A percentile compares a stretch with the other conserved stretches of the same genome.
Conservation (phyloP, 192 early-diverging fungal species). For the Jimgerdemannia flammicorona region DNA sequence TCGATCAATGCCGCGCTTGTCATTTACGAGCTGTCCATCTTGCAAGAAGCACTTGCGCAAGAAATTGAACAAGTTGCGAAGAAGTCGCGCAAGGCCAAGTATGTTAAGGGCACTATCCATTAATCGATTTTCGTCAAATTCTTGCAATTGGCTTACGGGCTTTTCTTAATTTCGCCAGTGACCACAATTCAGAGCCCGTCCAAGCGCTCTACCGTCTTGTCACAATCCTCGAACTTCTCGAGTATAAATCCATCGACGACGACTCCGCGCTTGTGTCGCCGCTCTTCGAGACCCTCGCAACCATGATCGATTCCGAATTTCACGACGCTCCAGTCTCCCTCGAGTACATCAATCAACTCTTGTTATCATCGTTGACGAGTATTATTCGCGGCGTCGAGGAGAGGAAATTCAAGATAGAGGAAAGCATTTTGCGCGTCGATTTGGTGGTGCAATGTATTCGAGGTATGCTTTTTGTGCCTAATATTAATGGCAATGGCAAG, state of each 20-base stretch:
- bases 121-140: no score
- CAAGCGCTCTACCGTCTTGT: conserved; percentile 54
- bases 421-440: conserved; percentile 77
- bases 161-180: conserved; percentile 2
- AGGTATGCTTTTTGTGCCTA: conserved; percentile 4
- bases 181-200: conserved; percentile 15
- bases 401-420: conserved; percentile 41
- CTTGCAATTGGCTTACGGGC: neutral
- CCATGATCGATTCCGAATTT: conserved; percentile 51
- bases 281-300: conserved; percentile 69
- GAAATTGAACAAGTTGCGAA: conserved; percentile 10
- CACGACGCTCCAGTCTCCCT: conserved; percentile 50
- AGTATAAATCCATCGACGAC: conserved; percentile 53
- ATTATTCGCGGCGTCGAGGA: conserved; percentile 43
- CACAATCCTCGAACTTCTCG: conserved; percentile 72
- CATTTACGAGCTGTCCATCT: conserved; percentile 25
- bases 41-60: conserved; percentile 24
- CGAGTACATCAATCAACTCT: conserved; percentile 87
- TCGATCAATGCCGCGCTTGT: conserved; percentile 25
- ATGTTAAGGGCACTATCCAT: neutral
- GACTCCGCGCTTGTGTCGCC: conserved; percentile 55
- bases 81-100: conserved; percentile 7
- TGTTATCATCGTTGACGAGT: conserved; percentile 63
- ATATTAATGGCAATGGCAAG: neutral
- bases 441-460: conserved; percentile 85